phyloP scores from a whole-genome alignment of 495 filamentous ascomycete genomes.

The Hypoxylon subgilvum region DNA sequence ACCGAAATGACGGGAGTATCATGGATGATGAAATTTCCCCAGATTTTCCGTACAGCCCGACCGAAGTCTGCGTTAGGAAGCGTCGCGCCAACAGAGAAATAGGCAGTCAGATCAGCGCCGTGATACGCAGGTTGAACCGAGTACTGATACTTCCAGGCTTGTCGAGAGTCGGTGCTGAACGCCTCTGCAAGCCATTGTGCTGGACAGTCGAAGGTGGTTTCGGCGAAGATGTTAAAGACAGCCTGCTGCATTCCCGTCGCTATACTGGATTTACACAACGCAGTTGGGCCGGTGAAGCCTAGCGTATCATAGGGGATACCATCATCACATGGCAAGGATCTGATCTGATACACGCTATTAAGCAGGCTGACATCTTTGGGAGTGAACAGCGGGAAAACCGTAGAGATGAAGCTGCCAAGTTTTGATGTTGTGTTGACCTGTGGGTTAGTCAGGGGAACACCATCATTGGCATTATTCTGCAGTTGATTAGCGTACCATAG shows the following conservation, averaged over 20 bases:
- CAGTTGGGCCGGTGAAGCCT: conserved; percentile 27
- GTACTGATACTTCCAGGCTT: conserved; percentile 66
- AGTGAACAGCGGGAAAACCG: conserved; percentile 27
- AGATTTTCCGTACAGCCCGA: conserved; percentile 48
- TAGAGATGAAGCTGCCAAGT: conserved; percentile 28
- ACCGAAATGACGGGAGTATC: conserved; percentile 57
- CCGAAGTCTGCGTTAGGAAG: conserved; percentile 40
- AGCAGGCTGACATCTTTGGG: conserved; percentile 32
- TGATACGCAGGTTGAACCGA: conserved; percentile 65
- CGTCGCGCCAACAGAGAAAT: conserved; percentile 51
- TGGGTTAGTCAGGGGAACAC: conserved; percentile 32
- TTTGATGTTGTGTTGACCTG: conserved; percentile 19
- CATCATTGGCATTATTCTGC: conserved; percentile 42
- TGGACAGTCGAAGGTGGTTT: conserved; percentile 67
- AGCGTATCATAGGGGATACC: conserved; percentile 30
- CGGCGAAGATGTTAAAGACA: conserved; percentile 63
- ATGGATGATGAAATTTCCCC: conserved; percentile 62
- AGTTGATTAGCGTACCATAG: conserved; percentile 6
- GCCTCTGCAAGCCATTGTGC: conserved; percentile 69
- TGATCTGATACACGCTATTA: conserved; percentile 16
- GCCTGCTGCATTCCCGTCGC: conserved; percentile 34
- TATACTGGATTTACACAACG: conserved; percentile 32
- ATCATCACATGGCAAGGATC: conserved; percentile 10
- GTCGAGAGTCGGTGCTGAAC: conserved; percentile 47
- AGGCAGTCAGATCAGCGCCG: conserved; percentile 58